Evolutionary conservation across 2,329 filamentous ascomycete species (phyloP).

Genomic region (Sphaerulina musiva): DNA sequence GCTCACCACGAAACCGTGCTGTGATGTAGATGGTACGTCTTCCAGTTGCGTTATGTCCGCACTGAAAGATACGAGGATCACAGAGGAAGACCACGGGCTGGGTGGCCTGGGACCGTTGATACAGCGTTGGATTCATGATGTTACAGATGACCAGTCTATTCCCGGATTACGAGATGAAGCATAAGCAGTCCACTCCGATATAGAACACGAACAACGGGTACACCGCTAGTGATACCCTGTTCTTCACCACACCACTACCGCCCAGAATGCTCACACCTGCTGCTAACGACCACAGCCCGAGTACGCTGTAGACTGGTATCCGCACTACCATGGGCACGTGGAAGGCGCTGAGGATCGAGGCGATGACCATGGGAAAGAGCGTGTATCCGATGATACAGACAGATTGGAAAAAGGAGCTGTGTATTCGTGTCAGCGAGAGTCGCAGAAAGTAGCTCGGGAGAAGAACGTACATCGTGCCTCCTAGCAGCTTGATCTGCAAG

Average conservation of each 20-base stretch:
- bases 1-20: too few species aligned
- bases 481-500: constrained; percentile 92
- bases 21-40: too few species aligned
- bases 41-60: background rate
- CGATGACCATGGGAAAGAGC: constrained; percentile 91
- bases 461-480: constrained; percentile 82
- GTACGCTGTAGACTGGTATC: constrained; percentile 82
- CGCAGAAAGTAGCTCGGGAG: background rate
- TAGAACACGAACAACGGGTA: constrained; percentile 96
- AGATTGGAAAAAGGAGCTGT: constrained; percentile 92
- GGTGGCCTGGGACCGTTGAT: background rate
- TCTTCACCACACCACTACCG: constrained; percentile 90
- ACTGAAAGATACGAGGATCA: background rate
- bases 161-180: constrained; percentile 64
- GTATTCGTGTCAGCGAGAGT: constrained; percentile 27
- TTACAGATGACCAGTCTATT: background rate
- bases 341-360: constrained; percentile 79
- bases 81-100: background rate
- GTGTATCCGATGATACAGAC: constrained; percentile 98
- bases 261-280: constrained; percentile 94
- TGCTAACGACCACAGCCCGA: constrained; percentile 87
- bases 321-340: constrained; percentile 71
- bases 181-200: constrained; percentile 82
- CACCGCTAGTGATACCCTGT: constrained; percentile 85
- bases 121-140: background rate